Evolutionary conservation across 257 asterid genomes (phyloP), one percentile per base, ranked within the genome.

Genomic region (Nicotiana tomentosiformis): DNA sequence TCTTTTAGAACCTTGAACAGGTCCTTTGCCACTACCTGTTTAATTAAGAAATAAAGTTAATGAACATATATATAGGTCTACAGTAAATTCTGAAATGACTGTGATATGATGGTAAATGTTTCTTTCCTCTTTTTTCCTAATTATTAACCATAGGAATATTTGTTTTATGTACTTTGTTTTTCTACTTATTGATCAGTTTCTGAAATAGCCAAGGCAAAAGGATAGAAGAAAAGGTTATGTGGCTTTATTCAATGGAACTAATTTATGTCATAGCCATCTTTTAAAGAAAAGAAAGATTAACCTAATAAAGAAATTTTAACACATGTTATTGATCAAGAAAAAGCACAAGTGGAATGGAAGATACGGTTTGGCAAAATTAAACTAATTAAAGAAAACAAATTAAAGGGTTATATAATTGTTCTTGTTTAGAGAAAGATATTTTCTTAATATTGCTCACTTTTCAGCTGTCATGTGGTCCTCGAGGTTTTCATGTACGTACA

Each of bases 1-100:
- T 89, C 96, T 83, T 90, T 96, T 16, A 96, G 79, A 70, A 93
- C 93, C 85, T 86, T 90, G 86, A 94, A 96, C 85, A 96, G 85
- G 32, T 91, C 97, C 89, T 93, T 96, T 53, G 85, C 83, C 49
- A 92, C 49, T 2, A 80, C 77, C 83, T 80, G 46, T 16, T 43
- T 11, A 12, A 60, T 23, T 11, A 12, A 60, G 23, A 1, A 11
- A 5, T 4, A 18, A 2, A 33, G 15, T 60, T 14, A 58, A 35
- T 12, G 2, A 61, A 39, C 57, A 69, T 69, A 18, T 18, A 69
- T 69, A 57, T 18, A 7, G 10, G 64, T 57, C 7, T 17, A 18
- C 1, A 18, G 64, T 57, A 7, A 18, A 57, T 17, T 57, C 64
- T 57, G 4, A 17, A 10, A 35, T 68, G 26, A 32, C 17, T 67